Percentiles rank a stretch among this genome's conserved stretches.
Conservation (phyloP, 495 filamentous ascomycete genomes). For the Apiosordaria backusii region DNA sequence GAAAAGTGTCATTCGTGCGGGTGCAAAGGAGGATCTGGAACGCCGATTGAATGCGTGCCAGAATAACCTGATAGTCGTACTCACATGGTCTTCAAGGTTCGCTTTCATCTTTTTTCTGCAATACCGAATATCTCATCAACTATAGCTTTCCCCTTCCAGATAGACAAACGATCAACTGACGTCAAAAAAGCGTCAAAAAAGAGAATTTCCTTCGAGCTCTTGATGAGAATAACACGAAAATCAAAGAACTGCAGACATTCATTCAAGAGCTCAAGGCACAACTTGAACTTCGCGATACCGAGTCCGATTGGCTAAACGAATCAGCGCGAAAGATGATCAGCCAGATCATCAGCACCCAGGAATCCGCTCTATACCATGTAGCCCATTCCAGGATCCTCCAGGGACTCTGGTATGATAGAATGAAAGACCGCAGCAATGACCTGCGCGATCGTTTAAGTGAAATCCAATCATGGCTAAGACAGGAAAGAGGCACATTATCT, state of each 20-base stretch:
- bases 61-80: neutral
- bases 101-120: too few relatives aligned
- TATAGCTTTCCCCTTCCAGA: too few relatives aligned
- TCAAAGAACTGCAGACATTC: neutral
- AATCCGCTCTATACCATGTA: neutral
- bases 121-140: too few relatives aligned
- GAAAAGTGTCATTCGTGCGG: neutral
- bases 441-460: neutral
- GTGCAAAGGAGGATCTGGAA: neutral
- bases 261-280: neutral
- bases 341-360: neutral
- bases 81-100: neutral
- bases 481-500: neutral
- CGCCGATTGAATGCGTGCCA: neutral
- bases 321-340: neutral
- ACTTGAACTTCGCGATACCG: neutral
- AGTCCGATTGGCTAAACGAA: neutral
- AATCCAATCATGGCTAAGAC: neutral
- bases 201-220: too few relatives aligned
- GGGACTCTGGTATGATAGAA: neutral
- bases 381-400: neutral
- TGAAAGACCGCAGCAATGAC: neutral
- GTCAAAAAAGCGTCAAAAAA: neutral
- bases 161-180: neutral
- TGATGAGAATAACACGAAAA: neutral